Evolutionary conservation across 2,329 filamentous ascomycete species (phyloP), one percentile per base, ranked within the genome.

Genomic region (Alternaria rosae): DNA sequence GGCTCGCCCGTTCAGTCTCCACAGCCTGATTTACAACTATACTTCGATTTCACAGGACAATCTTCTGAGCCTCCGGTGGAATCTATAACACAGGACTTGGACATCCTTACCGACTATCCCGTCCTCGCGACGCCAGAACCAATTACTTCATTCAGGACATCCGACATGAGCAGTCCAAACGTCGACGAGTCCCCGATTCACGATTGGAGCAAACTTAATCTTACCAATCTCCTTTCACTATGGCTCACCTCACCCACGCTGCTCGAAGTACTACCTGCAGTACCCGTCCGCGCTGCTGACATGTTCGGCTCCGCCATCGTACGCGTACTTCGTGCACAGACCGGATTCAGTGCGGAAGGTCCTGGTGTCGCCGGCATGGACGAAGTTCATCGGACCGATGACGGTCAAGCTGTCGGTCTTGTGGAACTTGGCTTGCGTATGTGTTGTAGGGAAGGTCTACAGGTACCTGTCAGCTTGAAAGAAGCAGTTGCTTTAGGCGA

Each of bases 361-460:
- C 62, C 70, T 17, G 71, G 75, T 5, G 78, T 81, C 4, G 76
- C 76, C 2, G 80, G 79, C n/a, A 82, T 82, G 77, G 77, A 80
- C 45, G 80, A 81, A 64, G 72, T 79, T 11, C 70, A 55, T 62
- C 75, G 62, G 32, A 70, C 55, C 38, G 70, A 64, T 57, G 65
- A 55, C 28, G 68, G 69, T 17, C 51, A 64, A 10, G 63, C 67
- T 15, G 17, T 71, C 25, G 76, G 78, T n/a, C 71, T 80, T 45
- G 64, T 76, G 9, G 76, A 76, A 25, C 62, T 80, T 8, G 78
- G 78, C 3, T 41, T 78, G 10, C 70, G 74, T 20, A 70, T 79
- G 59, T 73, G 72, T 51, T 42, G 45, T 8, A 60, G 56, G 6
- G 64, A 61, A 20, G 65, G 67, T 5, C 35, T 73, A 10, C 17